phyloP scores from a whole-genome alignment of 306 rosid genomes.

The Cicer yamashitae region DNA sequence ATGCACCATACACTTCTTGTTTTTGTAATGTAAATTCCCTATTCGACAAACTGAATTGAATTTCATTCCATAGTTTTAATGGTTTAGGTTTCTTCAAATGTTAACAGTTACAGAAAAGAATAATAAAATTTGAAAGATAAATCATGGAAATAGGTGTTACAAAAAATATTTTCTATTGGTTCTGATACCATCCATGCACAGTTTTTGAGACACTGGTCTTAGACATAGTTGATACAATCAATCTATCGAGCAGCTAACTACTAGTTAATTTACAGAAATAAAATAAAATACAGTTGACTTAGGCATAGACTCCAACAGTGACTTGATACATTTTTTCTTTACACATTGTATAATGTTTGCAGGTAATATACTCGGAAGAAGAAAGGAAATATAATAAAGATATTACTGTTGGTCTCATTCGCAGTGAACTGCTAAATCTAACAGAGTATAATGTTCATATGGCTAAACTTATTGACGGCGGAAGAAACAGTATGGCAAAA shows the following conservation, averaged over 20 bases:
- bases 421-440: constrained; percentile 86
- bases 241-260: not conserved
- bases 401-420: constrained; percentile 85
- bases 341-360: constrained; percentile 35
- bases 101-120: not conserved
- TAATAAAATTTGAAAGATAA: not conserved
- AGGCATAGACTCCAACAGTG: not conserved
- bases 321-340: constrained; percentile 11
- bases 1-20: not conserved
- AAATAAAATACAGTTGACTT: not conserved
- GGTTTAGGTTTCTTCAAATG: constrained; percentile 25
- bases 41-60: constrained; percentile 12
- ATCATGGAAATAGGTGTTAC: constrained; percentile 1
- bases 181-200: not conserved
- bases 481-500: constrained; percentile 84
- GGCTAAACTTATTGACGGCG: constrained; percentile 98
- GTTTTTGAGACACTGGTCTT: constrained; percentile 13
- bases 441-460: constrained; percentile 97
- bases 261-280: constrained; percentile 15
- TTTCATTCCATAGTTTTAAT: constrained; percentile 24
- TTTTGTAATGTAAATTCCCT: constrained; percentile 22
- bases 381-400: constrained; percentile 93
- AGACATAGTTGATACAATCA: constrained; percentile 3
- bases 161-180: not conserved
- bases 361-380: constrained; percentile 98